These are phyloP conservation scores for Kwoniella heveanensis DNA, from an alignment of 768 basidiomycete species.

Conservation along the genomic window DNA sequence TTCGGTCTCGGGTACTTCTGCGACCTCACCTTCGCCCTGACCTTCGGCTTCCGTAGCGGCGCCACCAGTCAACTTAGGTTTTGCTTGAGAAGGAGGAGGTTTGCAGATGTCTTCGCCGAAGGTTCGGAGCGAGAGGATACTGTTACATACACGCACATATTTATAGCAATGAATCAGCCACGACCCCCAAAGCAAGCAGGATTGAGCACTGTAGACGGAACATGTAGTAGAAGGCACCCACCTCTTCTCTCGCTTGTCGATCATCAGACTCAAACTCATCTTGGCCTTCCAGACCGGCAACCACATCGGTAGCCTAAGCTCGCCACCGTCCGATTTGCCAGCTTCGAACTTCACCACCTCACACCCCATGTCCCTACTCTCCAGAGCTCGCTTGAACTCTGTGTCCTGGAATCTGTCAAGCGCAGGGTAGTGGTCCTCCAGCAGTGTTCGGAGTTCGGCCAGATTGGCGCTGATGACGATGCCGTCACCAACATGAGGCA, in stretches of 20 bases:
- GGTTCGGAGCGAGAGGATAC: conserved; percentile 81
- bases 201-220: too few species aligned
- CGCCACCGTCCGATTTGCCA: conserved; percentile 61
- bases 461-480: conserved; percentile 67
- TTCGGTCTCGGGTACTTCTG: conserved; percentile 7
- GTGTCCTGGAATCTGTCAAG: conserved; percentile 26
- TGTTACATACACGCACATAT: conserved; percentile 49
- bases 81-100: conserved; percentile 31
- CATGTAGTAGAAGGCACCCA: conserved; percentile 57
- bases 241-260: conserved; percentile 97
- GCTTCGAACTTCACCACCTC: conserved; percentile 67
- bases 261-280: conserved; percentile 83
- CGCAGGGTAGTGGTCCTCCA: conserved; percentile 79
- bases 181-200: neutral
- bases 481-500: conserved; percentile 74
- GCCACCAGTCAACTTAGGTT: conserved; percentile 1
- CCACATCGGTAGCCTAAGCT: conserved; percentile 71
- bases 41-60: neutral
- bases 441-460: conserved; percentile 65
- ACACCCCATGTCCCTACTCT: conserved; percentile 59
- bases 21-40: conserved; percentile 9
- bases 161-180: neutral
- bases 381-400: conserved; percentile 60
- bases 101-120: conserved; percentile 77
- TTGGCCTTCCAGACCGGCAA: conserved; percentile 96